Evolutionary conservation across 805 yeast genomes (phyloP), one percentile per base, ranked within the genome.

Genomic region (Debaryomyces tyrocola): DNA sequence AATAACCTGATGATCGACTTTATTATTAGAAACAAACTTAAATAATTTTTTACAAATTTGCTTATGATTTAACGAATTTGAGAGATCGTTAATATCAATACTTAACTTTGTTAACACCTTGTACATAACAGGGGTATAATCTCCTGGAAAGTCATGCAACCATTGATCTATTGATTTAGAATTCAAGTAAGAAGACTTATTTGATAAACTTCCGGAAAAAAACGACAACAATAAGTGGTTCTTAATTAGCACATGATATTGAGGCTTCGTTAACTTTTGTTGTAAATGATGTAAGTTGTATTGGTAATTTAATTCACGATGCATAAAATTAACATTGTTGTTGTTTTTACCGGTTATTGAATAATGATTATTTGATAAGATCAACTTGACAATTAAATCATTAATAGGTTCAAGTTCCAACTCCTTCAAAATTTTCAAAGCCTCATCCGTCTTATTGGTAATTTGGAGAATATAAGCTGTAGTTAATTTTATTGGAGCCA

Each of bases 401-500:
- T 66, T 63, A 31, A 70, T 47, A 7, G 54, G 47, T 4, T 56
- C 51, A 33, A 60, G 42, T 14, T 69, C 69, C 9, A 74, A 51
- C 2, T 59, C 52, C 3, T 67, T 55, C 43, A 82, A 64, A 3
- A 80, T 61, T 2, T 55, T 46, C 33, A 56, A 41, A 2, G 83
- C 66, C 15, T 67, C 64, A 1, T 56, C 64, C 2, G 43, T 39
- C 12, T 73, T 56, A 6, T 77, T 77, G 33, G 52, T 49, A 6
- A 53, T 29, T 40, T 73, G 75, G 43, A 78, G 64, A 15, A 79
- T 77, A 54, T 76, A 84, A 2, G 87, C 84, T 27, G 77, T 77
- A 52, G 86, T 85, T 37, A 83, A 60, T 47, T 74, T 62, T 17
- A 84, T 84, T 20, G 92, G 86, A 27, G 78, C 70, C n/a, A 80